Conservation (phyloP, 352 stramenopile genomes). For the Phytophthora podocarpi region DNA sequence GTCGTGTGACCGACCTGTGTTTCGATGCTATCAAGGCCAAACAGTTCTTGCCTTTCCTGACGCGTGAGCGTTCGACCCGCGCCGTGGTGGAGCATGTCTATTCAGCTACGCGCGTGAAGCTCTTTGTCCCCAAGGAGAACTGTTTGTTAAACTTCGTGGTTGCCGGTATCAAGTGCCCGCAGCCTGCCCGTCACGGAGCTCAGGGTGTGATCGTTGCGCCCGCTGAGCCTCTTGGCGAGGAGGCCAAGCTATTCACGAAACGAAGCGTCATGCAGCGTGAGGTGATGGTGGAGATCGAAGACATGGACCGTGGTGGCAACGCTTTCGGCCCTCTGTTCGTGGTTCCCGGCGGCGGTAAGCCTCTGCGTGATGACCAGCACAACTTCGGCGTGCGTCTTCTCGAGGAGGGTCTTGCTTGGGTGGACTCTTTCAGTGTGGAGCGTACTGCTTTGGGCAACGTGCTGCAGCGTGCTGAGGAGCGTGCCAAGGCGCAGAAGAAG, state of each 20-base stretch:
- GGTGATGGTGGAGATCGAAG: conserved; percentile 90
- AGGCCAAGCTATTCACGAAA: conserved; percentile 88
- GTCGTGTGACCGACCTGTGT: conserved; percentile 86
- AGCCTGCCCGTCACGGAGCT: conserved; percentile 82
- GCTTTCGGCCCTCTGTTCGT: conserved; percentile 90
- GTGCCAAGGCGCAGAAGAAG: conserved; percentile 91
- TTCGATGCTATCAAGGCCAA: conserved; percentile 89
- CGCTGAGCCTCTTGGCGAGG: conserved; percentile 90
- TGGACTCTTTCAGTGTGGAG: conserved; percentile 94
- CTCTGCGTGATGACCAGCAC: conserved; percentile 62
- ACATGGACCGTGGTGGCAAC: conserved; percentile 94
- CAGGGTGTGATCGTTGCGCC: conserved; percentile 89
- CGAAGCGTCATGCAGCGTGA: conserved; percentile 91
- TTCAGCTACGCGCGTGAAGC: conserved; percentile 94
- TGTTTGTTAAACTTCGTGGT: conserved; percentile 95
- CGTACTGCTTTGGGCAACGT: conserved; percentile 84
- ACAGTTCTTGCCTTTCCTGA: conserved; percentile 89
- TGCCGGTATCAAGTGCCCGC: conserved; percentile 88
- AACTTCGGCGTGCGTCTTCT: conserved; percentile 94
- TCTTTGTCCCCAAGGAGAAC: conserved; percentile 98
- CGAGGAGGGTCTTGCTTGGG: conserved; percentile 91
- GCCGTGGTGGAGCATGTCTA: conserved; percentile 97
- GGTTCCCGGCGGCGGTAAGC: conserved; percentile 32
- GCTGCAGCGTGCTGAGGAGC: conserved; percentile 82
- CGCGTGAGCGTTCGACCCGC: conserved; percentile 71